These are phyloP conservation scores for Penicillium bialowiezense DNA, from an alignment of 495 filamentous ascomycete species.

Conservation along the genomic window DNA sequence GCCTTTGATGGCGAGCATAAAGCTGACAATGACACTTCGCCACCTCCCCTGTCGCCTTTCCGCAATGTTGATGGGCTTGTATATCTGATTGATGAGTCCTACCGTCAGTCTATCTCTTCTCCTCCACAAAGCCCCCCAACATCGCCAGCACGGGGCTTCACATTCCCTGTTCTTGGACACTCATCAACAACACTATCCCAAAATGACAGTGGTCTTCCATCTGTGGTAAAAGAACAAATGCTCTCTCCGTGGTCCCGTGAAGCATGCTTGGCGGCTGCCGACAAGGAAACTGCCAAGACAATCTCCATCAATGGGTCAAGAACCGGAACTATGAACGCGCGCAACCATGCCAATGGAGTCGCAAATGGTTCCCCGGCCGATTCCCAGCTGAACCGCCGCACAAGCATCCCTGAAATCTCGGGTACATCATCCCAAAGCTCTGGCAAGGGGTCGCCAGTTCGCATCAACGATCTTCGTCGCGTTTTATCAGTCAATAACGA, in stretches of 20 bases:
- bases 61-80: constrained; percentile 56
- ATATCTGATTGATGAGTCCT: constrained; percentile 66
- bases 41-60: constrained; percentile 32
- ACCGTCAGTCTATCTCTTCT: constrained; percentile 54
- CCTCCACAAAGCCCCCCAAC: constrained; percentile 66
- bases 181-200: constrained; percentile 20
- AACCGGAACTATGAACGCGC: constrained; percentile 56
- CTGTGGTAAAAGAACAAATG: constrained; percentile 62
- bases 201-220: constrained; percentile 35
- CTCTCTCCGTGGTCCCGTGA: constrained; percentile 78
- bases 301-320: constrained; percentile 71
- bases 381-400: constrained; percentile 31
- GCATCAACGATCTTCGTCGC: constrained; percentile 82
- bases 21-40: constrained; percentile 8
- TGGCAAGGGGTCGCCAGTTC: constrained; percentile 65
- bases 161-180: constrained; percentile 55
- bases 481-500: constrained; percentile 56
- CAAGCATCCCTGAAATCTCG: constrained; percentile 47
- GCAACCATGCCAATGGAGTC: constrained; percentile 56
- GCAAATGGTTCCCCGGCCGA: constrained; percentile 30
- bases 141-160: constrained; percentile 66
- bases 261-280: constrained; percentile 60
- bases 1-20: constrained; percentile 21
- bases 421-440: constrained; percentile 53
- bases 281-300: constrained; percentile 63